Conservation (phyloP, 2,329 filamentous ascomycete species). For the Tolypocladium cylindrosporum region DNA sequence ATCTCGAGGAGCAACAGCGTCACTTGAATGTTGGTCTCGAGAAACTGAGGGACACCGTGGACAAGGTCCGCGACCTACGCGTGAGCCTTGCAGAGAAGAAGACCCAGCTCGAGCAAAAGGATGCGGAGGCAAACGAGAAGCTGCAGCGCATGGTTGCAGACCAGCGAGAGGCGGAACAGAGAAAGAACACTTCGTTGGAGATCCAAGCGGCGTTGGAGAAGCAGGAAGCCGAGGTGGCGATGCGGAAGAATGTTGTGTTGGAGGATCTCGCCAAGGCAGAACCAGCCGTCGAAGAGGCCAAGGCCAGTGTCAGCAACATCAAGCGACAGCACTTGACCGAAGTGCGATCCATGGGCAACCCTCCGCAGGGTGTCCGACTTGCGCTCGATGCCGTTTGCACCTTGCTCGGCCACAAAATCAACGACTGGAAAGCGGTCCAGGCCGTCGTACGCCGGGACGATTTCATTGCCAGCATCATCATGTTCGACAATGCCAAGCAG, state of each 20-base stretch:
- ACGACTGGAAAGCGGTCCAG: constrained; percentile 87
- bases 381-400: constrained; percentile 96
- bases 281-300: constrained; percentile 84
- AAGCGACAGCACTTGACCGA: constrained; percentile 95
- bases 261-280: constrained; percentile 84
- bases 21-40: constrained; percentile 97
- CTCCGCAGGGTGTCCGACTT: constrained; percentile 80
- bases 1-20: constrained; percentile 95
- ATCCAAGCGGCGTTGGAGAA: constrained; percentile 80
- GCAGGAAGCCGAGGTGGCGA: constrained; percentile 80
- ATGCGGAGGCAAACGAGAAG: constrained; percentile 94
- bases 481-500: constrained; percentile 88
- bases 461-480: constrained; percentile 96
- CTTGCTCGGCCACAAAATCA: constrained; percentile 78
- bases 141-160: constrained; percentile 94
- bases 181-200: constrained; percentile 78
- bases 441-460: constrained; percentile 83
- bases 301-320: constrained; percentile 96
- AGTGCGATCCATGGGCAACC: constrained; percentile 93
- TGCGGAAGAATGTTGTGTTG: constrained; percentile 73
- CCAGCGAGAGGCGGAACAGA: constrained; percentile 86
- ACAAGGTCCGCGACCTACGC: constrained; percentile 90
- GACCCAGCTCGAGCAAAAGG: constrained; percentile 83
- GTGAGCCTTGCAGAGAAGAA: constrained; percentile 92
- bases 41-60: constrained; percentile 91